phyloP scores from a whole-genome alignment of 1,139 yeast genomes.

The Kurtzmaniella quercitrusa region DNA sequence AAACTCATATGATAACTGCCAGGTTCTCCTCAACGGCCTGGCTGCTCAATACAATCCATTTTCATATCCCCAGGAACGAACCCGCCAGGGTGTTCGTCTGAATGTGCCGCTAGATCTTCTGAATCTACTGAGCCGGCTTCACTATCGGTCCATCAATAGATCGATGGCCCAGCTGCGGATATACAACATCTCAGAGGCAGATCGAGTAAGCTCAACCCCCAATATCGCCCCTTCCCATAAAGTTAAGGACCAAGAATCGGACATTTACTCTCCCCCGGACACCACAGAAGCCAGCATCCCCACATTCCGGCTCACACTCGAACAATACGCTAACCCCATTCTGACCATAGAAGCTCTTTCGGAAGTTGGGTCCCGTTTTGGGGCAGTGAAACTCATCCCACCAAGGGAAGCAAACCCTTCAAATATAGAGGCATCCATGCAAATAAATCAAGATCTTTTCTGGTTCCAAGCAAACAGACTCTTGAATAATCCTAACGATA shows the following conservation, averaged over 20 bases:
- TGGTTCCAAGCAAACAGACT: slow-evolving; percentile 50
- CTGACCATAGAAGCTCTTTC: slow-evolving; percentile 43
- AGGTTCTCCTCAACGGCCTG: slow-evolving; percentile 25
- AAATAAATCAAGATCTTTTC: slow-evolving; percentile 39
- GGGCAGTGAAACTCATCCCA: slow-evolving; percentile 72
- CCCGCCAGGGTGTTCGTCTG: slow-evolving; percentile 35
- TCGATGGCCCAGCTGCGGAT: slow-evolving; percentile 1
- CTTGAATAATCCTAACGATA: slow-evolving; percentile 23
- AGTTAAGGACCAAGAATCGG: neutral
- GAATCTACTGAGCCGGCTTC: slow-evolving; percentile 22
- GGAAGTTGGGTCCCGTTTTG: slow-evolving; percentile 47
- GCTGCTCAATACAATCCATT: slow-evolving; percentile 37
- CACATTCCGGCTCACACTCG: slow-evolving; percentile 39
- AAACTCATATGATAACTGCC: slow-evolving; percentile 16
- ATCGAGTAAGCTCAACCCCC: slow-evolving; percentile 1
- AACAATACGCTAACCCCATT: slow-evolving; percentile 48
- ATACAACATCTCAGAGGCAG: neutral
- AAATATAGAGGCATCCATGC: slow-evolving; percentile 34
- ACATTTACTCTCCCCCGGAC: slow-evolving; percentile 4
- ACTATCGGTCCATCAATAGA: slow-evolving; percentile 13
- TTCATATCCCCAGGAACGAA: slow-evolving; percentile 38
- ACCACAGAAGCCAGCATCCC: slow-evolving; percentile 36
- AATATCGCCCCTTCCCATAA: slow-evolving; percentile 10
- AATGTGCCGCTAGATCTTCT: slow-evolving; percentile 33
- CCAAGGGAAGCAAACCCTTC: slow-evolving; percentile 31